A percentile compares a stretch with the other conserved stretches of the same genome.
Conservation (phyloP, 2,329 filamentous ascomycete species). For the Colletotrichum sp. region DNA sequence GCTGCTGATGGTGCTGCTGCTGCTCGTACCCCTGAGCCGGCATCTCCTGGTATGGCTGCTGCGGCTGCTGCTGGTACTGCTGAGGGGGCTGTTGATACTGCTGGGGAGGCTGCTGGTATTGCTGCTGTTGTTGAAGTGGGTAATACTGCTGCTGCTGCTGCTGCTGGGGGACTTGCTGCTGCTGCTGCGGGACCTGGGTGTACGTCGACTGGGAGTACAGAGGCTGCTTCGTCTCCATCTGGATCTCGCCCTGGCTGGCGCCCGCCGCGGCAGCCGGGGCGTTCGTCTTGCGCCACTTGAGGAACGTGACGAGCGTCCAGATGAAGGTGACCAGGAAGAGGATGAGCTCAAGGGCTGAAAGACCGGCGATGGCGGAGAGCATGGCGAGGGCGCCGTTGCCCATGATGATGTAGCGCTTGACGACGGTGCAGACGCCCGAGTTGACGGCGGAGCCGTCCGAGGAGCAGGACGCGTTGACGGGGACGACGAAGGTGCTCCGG, state of each 20-base stretch:
- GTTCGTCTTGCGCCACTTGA: slow-evolving; percentile 38
- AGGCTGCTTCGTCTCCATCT: slow-evolving; percentile 32
- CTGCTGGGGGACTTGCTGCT: not conserved
- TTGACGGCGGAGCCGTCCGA: slow-evolving; percentile 44
- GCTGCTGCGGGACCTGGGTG: not conserved
- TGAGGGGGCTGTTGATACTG: not conserved
- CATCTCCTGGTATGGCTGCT: not conserved
- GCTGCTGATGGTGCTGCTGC: slow-evolving; percentile 2
- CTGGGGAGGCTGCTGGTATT: not conserved
- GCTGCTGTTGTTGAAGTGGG: not conserved
- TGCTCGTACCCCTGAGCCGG: not conserved
- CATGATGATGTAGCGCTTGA: slow-evolving; percentile 37
- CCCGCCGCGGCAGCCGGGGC: slow-evolving; percentile 7
- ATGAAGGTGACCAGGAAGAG: slow-evolving; percentile 43
- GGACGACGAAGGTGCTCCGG: slow-evolving; percentile 39
- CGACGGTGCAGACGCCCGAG: slow-evolving; percentile 39
- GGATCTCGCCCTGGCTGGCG: slow-evolving; percentile 31
- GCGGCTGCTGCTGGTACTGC: slow-evolving; percentile 1
- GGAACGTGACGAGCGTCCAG: slow-evolving; percentile 39
- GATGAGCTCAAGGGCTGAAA: slow-evolving; percentile 49
- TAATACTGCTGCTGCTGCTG: not conserved
- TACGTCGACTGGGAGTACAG: slow-evolving; percentile 13
- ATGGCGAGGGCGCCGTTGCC: slow-evolving; percentile 37
- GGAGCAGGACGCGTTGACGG: slow-evolving; percentile 34
- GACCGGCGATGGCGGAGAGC: slow-evolving; percentile 45